Percentiles rank a stretch among this genome's conserved stretches.
These are phyloP conservation scores for Crucibulum laeve DNA, from an alignment of 768 basidiomycete genomes.

Conservation along the genomic window DNA sequence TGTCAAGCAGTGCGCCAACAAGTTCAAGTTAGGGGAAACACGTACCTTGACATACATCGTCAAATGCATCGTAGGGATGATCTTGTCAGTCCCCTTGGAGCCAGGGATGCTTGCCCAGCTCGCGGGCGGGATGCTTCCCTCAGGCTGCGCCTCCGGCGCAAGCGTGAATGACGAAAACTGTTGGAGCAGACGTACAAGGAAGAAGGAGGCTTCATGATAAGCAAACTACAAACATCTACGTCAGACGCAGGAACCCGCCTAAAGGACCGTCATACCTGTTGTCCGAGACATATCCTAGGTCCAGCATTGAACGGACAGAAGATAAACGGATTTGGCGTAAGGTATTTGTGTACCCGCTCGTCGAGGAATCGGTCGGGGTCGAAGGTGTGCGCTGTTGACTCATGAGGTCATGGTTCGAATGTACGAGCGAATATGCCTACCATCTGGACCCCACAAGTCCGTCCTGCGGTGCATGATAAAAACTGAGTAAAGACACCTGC, in stretches of 20 bases:
- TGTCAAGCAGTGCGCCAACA: neutral
- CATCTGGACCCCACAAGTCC: constrained; percentile 53
- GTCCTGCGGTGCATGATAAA: constrained; percentile 45
- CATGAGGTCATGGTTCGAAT: neutral
- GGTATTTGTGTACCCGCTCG: constrained; percentile 37
- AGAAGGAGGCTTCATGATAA: constrained; percentile 54
- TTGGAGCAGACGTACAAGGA: constrained; percentile 51
- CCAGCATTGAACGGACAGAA: constrained; percentile 38
- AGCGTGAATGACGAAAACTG: constrained; percentile 38
- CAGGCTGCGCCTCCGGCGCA: constrained; percentile 37
- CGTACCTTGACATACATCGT: constrained; percentile 12
- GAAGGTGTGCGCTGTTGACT: constrained; percentile 34
- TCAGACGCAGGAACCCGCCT: neutral
- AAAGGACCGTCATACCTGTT: constrained; percentile 25
- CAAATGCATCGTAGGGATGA: constrained; percentile 24
- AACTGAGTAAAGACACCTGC: constrained; percentile 27
- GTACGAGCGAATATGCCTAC: constrained; percentile 17
- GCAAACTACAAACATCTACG: constrained; percentile 26
- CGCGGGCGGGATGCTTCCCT: constrained; percentile 32
- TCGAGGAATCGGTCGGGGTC: constrained; percentile 59
- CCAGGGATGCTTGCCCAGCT: constrained; percentile 32
- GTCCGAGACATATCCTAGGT: constrained; percentile 32
- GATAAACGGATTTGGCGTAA: constrained; percentile 38
- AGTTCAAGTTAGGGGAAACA: neutral
- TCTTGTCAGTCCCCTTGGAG: constrained; percentile 35